Percentiles rank a stretch among this genome's conserved stretches.
Conservation (phyloP, 1,284 basidiomycete genomes). For the Ganoderma leucocontextum region DNA sequence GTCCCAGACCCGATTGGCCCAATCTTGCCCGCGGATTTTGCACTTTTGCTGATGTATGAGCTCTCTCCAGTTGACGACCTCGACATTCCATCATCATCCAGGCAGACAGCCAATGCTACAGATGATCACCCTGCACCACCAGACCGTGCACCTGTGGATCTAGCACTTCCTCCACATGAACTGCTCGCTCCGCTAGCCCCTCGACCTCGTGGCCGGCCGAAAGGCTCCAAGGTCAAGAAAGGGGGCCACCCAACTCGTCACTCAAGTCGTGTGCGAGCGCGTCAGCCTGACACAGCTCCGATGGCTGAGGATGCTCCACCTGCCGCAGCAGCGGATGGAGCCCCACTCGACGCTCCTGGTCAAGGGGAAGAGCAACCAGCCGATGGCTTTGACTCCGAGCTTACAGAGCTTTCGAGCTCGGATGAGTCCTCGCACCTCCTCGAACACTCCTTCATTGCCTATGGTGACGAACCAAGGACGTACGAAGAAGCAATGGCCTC, state of each 20-base stretch:
- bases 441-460: slow-evolving; percentile 5
- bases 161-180: neutral
- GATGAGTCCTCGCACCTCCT: neutral
- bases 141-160: no score
- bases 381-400: no score
- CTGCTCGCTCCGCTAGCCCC: neutral
- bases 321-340: neutral
- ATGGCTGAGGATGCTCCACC: no score
- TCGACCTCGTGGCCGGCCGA: slow-evolving; percentile 15
- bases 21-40: no score
- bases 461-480: slow-evolving; percentile 12
- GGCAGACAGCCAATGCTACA: no score
- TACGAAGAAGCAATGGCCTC: slow-evolving; percentile 10
- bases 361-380: slow-evolving; percentile 14
- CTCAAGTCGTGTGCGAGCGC: neutral
- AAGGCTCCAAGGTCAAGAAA: slow-evolving; percentile 19
- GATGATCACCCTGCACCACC: no score
- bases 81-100: no score
- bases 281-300: no score
- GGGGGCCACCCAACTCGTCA: slow-evolving; percentile 9
- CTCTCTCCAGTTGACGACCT: no score
- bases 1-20: no score
- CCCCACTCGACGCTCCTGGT: neutral
- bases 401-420: no score
- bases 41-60: no score